A percentile compares a stretch with the other conserved stretches of the same genome.
phyloP scores from a whole-genome alignment of 768 basidiomycete species.

The Mycena latifolia region DNA sequence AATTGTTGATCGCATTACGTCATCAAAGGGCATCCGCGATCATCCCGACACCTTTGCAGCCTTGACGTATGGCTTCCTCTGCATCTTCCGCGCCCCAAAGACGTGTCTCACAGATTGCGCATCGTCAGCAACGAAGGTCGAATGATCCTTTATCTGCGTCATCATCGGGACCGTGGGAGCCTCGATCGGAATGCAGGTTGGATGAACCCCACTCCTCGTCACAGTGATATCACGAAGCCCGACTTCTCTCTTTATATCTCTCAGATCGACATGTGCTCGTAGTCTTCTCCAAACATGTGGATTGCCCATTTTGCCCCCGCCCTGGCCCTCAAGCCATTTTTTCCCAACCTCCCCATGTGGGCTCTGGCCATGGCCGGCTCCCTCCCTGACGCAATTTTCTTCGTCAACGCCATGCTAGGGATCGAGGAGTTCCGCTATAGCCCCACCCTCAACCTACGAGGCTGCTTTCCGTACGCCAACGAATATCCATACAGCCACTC shows the following conservation, averaged over 20 bases:
- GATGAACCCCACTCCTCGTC: constrained; percentile 21
- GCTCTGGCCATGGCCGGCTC: constrained; percentile 19
- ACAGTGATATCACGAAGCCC: constrained; percentile 18
- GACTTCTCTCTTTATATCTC: constrained; percentile 17
- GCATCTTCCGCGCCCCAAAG: too few relatives aligned
- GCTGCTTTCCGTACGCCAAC: constrained; percentile 20
- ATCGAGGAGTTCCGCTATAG: constrained; percentile 23
- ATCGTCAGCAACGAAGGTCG: constrained; percentile 16
- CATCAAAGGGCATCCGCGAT: too few relatives aligned
- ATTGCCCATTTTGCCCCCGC: constrained; percentile 21
- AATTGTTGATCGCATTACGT: too few relatives aligned
- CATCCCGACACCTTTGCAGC: too few relatives aligned
- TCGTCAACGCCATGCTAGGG: constrained; percentile 19
- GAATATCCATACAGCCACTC: constrained; percentile 22
- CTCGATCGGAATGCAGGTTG: constrained; percentile 10
- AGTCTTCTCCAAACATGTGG: constrained; percentile 18
- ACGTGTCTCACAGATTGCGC: too few relatives aligned
- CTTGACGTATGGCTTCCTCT: too few relatives aligned
- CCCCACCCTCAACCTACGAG: constrained; percentile 18
- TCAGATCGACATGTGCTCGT: constrained; percentile 19
- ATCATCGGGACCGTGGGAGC: constrained; percentile 14
- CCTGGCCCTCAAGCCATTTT: constrained; percentile 22
- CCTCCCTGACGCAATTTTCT: constrained; percentile 20
- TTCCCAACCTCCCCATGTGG: constrained; percentile 20
- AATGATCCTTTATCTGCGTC: constrained; percentile 18